Conservation (phyloP, 805 yeast genomes). For the Ogataea siamensis region DNA sequence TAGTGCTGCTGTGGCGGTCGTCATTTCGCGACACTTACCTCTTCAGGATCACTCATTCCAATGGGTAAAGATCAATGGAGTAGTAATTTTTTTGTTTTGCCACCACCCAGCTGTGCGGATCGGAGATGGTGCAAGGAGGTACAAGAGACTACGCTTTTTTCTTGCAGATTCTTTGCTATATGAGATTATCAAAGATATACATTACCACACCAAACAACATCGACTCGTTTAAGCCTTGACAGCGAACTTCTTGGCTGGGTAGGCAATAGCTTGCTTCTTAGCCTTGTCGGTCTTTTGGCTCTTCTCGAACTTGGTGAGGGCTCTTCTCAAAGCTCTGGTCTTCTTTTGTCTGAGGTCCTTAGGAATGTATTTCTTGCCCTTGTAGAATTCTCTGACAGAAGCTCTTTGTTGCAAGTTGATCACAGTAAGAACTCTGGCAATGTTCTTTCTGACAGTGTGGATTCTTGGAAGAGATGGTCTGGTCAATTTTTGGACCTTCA, state of each 20-base stretch:
- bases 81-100: conserved; percentile 13
- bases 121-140: background rate
- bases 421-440: conserved; percentile 96
- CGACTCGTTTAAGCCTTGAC: conserved; percentile 79
- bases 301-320: conserved; percentile 85
- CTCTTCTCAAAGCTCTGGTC: conserved; percentile 99
- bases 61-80: background rate
- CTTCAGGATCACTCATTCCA: conserved; percentile 21
- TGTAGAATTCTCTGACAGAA: conserved; percentile 91
- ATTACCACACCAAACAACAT: conserved; percentile 16
- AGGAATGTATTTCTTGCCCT: conserved; percentile 93
- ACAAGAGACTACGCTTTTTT: background rate
- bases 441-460: conserved; percentile 95
- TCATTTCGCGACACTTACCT: conserved; percentile 20
- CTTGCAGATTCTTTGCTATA: conserved; percentile 15
- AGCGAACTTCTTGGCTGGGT: conserved; percentile 98
- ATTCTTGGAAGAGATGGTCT: conserved; percentile 94
- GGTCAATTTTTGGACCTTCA: conserved; percentile 93
- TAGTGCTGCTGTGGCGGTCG: too few relatives aligned
- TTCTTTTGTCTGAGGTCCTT: conserved; percentile 99
- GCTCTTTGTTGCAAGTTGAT: conserved; percentile 97
- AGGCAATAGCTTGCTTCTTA: conserved; percentile 88
- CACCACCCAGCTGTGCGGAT: conserved; percentile 10
- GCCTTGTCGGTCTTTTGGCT: conserved; percentile 80
- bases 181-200: conserved; percentile 16